Evolutionary conservation across 2,329 filamentous ascomycete species (phyloP).

Genomic region (Neophaeococcomyces aloes): DNA sequence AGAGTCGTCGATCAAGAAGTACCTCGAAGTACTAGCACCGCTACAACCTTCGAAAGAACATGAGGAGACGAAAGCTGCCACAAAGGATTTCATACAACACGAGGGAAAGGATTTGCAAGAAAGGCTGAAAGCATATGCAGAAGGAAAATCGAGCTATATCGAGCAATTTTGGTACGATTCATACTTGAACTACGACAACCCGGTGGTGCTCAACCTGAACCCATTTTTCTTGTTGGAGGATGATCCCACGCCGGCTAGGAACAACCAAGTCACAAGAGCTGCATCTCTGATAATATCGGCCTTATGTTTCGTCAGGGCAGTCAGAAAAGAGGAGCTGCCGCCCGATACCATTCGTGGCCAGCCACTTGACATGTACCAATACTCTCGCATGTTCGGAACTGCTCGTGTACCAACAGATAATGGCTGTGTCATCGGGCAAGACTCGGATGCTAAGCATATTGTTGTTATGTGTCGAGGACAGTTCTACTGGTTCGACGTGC

Average conservation of each 20-base stretch:
- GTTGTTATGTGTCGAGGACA: constrained; percentile 90
- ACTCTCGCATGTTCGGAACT: constrained; percentile 87
- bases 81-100: constrained; percentile 67
- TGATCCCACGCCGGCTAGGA: constrained; percentile 89
- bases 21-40: constrained; percentile 67
- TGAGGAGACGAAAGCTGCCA: constrained; percentile 66
- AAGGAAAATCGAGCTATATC: constrained; percentile 87
- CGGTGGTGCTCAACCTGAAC: constrained; percentile 92
- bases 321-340: constrained; percentile 82
- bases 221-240: constrained; percentile 96
- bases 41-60: constrained; percentile 74
- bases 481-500: constrained; percentile 97
- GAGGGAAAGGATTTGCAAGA: constrained; percentile 82
- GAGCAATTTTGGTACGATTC: constrained; percentile 99
- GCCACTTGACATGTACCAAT: constrained; percentile 96
- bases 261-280: constrained; percentile 90
- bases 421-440: constrained; percentile 91
- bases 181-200: constrained; percentile 95
- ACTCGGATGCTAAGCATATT: constrained; percentile 83
- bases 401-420: constrained; percentile 87
- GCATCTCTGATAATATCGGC: constrained; percentile 86
- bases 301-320: constrained; percentile 82
- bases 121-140: constrained; percentile 79
- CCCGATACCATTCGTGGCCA: constrained; percentile 76
- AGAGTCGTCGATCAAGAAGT: constrained; percentile 64